Conservation (phyloP, 2,329 filamentous ascomycete species). For the Epichloe bromicola region DNA sequence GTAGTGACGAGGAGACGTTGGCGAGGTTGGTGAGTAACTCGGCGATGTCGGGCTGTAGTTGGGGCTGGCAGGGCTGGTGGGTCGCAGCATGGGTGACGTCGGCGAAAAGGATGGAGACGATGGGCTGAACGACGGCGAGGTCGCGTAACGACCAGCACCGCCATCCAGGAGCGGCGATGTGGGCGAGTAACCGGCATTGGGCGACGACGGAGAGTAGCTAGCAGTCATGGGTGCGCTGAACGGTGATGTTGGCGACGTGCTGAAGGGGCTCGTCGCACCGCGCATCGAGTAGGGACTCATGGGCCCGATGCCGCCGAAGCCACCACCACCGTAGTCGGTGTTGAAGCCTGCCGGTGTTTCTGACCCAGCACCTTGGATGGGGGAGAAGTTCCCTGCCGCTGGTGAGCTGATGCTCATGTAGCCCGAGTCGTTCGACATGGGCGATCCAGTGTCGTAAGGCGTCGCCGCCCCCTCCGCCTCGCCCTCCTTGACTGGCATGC, state of each 20-base stretch:
- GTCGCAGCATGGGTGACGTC: conserved; percentile 45
- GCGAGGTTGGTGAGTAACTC: conserved; percentile 50
- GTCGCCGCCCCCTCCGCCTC: conserved; percentile 76
- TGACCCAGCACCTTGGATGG: conserved; percentile 63
- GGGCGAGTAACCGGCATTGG: conserved; percentile 60
- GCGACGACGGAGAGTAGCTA: conserved; percentile 67
- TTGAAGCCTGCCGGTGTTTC: conserved; percentile 52
- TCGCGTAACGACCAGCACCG: conserved; percentile 38
- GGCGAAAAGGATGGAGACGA: conserved; percentile 52
- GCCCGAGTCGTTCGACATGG: conserved; percentile 55
- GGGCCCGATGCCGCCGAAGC: conserved; percentile 41
- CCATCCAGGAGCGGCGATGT: conserved; percentile 55
- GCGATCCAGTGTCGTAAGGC: conserved; percentile 82
- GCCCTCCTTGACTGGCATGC: conserved; percentile 62
- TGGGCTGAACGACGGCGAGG: conserved; percentile 50
- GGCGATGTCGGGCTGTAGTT: conserved; percentile 55
- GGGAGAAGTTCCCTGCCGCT: conserved; percentile 56
- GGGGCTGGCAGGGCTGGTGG: conserved; percentile 41
- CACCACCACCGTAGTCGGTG: no score
- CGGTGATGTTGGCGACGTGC: conserved; percentile 53
- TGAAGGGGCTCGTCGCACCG: conserved; percentile 63
- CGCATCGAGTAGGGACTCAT: conserved; percentile 52
- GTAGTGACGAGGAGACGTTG: conserved; percentile 43
- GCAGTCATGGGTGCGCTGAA: conserved; percentile 40
- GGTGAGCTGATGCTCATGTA: conserved; percentile 52